These are phyloP conservation scores for Thermothielavioides terrestris DNA, from an alignment of 495 filamentous ascomycete species.

Conservation along the genomic window DNA sequence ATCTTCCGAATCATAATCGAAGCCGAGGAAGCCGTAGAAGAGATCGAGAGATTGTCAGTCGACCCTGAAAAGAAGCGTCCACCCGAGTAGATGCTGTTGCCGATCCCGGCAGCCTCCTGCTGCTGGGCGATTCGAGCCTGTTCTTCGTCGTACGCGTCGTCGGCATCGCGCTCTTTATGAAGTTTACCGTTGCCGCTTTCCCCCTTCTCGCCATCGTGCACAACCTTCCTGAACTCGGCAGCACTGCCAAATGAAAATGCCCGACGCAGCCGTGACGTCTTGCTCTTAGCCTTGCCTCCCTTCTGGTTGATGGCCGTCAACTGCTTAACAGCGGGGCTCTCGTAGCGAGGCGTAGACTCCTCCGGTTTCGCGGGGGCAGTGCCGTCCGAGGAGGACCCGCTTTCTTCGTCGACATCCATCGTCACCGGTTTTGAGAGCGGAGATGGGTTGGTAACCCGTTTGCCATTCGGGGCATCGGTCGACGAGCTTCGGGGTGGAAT, in stretches of 20 bases:
- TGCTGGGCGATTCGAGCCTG: constrained; percentile 83
- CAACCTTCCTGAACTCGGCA: constrained; percentile 77
- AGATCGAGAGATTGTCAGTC: constrained; percentile 94
- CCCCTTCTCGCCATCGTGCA: constrained; percentile 44
- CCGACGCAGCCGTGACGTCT: constrained; percentile 82
- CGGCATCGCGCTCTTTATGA: constrained; percentile 64
- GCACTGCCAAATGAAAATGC: constrained; percentile 98
- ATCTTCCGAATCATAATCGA: constrained; percentile 99
- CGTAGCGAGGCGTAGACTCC: constrained; percentile 24
- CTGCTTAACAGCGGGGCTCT: constrained; percentile 70
- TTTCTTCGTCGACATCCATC: constrained; percentile 40
- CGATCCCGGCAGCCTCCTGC: constrained; percentile 86
- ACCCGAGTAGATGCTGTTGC: constrained; percentile 87
- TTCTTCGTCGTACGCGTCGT: constrained; percentile 58
- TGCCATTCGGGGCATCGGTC: constrained; percentile 52
- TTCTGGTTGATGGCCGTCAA: constrained; percentile 74
- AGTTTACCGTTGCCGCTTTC: constrained; percentile 53
- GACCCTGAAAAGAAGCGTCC: constrained; percentile 84
- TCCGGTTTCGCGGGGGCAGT: constrained; percentile 19
- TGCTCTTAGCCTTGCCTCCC: constrained; percentile 56
- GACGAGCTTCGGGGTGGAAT: constrained; percentile 63
- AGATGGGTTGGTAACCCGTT: constrained; percentile 64
- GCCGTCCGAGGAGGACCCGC: constrained; percentile 24
- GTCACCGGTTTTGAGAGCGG: constrained; percentile 78
- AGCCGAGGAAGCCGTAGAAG: constrained; percentile 93